Conservation (phyloP, 345 rosid genomes). For the Erucastrum elatum region DNA sequence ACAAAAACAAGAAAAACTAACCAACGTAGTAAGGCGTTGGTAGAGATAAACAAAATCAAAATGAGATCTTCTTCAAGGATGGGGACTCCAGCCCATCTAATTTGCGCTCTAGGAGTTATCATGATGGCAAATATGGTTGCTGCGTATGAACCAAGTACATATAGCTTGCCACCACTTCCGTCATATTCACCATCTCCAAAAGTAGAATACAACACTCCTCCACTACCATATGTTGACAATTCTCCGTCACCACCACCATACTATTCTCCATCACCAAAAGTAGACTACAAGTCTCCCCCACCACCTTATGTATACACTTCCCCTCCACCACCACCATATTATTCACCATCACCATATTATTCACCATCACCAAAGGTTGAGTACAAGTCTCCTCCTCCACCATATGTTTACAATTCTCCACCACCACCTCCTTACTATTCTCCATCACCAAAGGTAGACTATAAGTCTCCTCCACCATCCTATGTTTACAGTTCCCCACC, state of each 20-base stretch:
- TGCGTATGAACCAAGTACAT: not conserved
- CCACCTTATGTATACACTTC: not conserved
- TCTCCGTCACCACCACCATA: not conserved
- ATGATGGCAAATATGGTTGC: conserved; percentile 8
- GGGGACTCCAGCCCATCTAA: conserved; percentile 32
- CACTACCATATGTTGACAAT: not conserved
- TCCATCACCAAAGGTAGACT: not conserved
- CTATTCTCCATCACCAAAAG: not conserved
- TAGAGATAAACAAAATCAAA: not conserved
- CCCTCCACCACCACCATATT: not conserved
- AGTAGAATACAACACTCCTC: not conserved
- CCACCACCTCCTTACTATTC: conserved; percentile 10
- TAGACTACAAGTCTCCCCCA: not conserved
- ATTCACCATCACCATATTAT: not conserved
- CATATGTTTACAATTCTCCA: not conserved
- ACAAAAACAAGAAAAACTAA: conserved; percentile 15
- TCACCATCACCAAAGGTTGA: too few species aligned
- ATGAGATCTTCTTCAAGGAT: conserved; percentile 24
- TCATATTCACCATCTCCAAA: conserved; percentile 1
- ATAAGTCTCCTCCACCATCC: conserved; percentile 19
- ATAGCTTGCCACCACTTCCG: not conserved
- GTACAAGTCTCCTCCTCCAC: not conserved
- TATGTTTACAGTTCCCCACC: conserved; percentile 18
- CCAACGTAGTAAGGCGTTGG: conserved; percentile 18
- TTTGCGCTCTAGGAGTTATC: conserved; percentile 14